These are phyloP conservation scores for Kodamaea anthophila DNA, from an alignment of 1,139 yeast genomes.

Conservation along the genomic window DNA sequence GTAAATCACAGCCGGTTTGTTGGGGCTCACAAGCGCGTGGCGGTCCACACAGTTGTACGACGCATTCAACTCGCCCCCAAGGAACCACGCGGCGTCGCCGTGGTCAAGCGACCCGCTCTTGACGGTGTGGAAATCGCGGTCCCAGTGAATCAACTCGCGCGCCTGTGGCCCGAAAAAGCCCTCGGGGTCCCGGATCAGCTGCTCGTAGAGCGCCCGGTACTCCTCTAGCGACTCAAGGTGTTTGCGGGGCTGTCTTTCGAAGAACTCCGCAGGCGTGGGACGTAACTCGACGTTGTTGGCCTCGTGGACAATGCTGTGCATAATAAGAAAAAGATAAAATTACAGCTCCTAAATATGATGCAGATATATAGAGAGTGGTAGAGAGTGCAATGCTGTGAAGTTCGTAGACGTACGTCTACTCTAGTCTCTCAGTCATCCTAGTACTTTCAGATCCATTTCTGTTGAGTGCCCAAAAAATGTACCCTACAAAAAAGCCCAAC, in stretches of 20 bases:
- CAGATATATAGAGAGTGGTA: too few relatives aligned
- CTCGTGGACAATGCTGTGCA: conserved; percentile 70
- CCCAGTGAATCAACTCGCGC: conserved; percentile 76
- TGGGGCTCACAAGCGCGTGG: conserved; percentile 83
- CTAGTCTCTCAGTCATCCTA: too few relatives aligned
- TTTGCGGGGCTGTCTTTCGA: conserved; percentile 59
- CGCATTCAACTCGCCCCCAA: conserved; percentile 91
- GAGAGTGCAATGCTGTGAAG: too few relatives aligned
- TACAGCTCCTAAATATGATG: too few relatives aligned
- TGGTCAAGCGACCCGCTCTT: conserved; percentile 63
- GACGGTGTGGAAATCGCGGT: conserved; percentile 70
- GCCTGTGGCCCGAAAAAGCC: conserved; percentile 82
- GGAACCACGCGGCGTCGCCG: conserved; percentile 90
- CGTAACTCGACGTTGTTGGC: conserved; percentile 63
- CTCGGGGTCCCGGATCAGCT: conserved; percentile 79
- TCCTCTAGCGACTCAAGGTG: conserved; percentile 52
- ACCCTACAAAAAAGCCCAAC: too few relatives aligned
- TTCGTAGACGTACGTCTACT: too few relatives aligned
- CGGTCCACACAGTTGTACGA: conserved; percentile 95
- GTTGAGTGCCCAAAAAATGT: too few relatives aligned
- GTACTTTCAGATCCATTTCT: too few relatives aligned
- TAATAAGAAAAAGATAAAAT: too few relatives aligned
- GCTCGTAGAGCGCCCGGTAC: conserved; percentile 64
- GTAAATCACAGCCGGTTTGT: conserved; percentile 83
- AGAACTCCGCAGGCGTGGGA: conserved; percentile 72